Conservation (phyloP, 495 filamentous ascomycete genomes). For the Penicillium tannophilum region DNA sequence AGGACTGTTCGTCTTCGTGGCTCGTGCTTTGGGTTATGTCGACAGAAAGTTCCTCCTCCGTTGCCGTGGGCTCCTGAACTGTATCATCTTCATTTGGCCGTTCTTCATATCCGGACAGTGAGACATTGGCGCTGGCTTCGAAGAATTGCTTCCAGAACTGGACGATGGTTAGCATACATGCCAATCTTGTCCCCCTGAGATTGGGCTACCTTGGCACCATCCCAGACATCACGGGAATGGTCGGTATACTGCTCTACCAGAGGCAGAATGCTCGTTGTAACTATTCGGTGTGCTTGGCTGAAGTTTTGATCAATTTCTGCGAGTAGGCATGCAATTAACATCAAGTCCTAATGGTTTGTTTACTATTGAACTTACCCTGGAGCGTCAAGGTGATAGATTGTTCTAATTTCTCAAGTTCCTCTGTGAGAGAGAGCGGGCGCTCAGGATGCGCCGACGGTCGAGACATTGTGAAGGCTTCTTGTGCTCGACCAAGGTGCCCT, state of each 20-base stretch:
- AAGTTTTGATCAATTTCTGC: constrained; percentile 98
- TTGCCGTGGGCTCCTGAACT: constrained; percentile 51
- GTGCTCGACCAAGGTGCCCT: background rate
- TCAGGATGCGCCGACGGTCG: constrained; percentile 53
- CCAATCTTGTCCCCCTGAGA: constrained; percentile 2
- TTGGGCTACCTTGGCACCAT: constrained; percentile 75
- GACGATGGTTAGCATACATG: constrained; percentile 7
- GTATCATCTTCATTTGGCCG: constrained; percentile 54
- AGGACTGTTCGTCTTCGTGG: constrained; percentile 33
- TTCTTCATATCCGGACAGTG: constrained; percentile 94
- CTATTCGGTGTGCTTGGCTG: constrained; percentile 93
- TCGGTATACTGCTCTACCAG: constrained; percentile 96
- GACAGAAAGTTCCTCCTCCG: constrained; percentile 53
- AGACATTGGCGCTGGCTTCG: constrained; percentile 95
- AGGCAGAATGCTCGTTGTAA: constrained; percentile 89
- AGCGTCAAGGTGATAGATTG: constrained; percentile 95
- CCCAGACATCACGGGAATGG: constrained; percentile 92
- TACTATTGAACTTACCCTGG: constrained; percentile 63
- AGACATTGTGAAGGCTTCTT: constrained; percentile 41
- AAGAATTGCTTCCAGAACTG: constrained; percentile 99
- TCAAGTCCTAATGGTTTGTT: constrained; percentile 18
- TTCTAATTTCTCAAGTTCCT: constrained; percentile 94
- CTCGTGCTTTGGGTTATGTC: constrained; percentile 44
- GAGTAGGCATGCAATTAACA: constrained; percentile 11
- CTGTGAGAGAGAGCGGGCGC: constrained; percentile 78